phyloP scores from a whole-genome alignment of 352 stramenopile species.

The Globisporangium megalacanthum region DNA sequence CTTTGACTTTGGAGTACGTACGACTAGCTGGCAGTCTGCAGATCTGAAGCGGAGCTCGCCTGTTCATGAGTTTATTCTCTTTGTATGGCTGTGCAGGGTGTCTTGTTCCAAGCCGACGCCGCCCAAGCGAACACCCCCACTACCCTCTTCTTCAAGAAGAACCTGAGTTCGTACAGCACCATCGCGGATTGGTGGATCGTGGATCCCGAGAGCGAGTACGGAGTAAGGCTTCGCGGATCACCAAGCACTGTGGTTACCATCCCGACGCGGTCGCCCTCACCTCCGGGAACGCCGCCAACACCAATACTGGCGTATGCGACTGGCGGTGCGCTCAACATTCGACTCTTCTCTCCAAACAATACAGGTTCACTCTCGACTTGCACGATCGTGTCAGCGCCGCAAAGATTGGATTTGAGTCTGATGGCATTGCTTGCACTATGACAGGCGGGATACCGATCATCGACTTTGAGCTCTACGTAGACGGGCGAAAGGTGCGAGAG shows the following conservation, averaged over 20 bases:
- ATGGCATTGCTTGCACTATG: not conserved
- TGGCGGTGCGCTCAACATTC: constrained; percentile 36
- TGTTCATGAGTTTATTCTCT: not conserved
- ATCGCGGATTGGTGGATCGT: constrained; percentile 11
- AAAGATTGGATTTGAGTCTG: not conserved
- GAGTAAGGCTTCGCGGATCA: constrained; percentile 21
- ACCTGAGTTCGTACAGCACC: not conserved
- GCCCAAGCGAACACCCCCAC: not conserved
- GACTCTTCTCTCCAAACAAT: constrained; percentile 44
- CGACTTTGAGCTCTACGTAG: constrained; percentile 31
- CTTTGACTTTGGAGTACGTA: constrained; percentile 52
- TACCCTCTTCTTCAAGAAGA: constrained; percentile 7
- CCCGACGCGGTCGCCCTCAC: constrained; percentile 23
- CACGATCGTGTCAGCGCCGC: not conserved
- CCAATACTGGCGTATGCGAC: constrained; percentile 23
- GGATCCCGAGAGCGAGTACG: constrained; percentile 4
- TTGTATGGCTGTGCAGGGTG: constrained; percentile 17
- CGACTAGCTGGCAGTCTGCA: not conserved
- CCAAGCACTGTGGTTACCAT: constrained; percentile 25
- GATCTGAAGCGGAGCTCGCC: not conserved
- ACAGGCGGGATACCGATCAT: constrained; percentile 27
- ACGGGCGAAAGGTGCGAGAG: constrained; percentile 20
- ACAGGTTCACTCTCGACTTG: constrained; percentile 24
- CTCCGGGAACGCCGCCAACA: constrained; percentile 21
- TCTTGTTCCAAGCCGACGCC: constrained; percentile 45